Percentiles rank a stretch among this genome's conserved stretches.
These are phyloP conservation scores for Stevia rebaudiana DNA, from an alignment of 140 eudicot genomes.

Conservation along the genomic window DNA sequence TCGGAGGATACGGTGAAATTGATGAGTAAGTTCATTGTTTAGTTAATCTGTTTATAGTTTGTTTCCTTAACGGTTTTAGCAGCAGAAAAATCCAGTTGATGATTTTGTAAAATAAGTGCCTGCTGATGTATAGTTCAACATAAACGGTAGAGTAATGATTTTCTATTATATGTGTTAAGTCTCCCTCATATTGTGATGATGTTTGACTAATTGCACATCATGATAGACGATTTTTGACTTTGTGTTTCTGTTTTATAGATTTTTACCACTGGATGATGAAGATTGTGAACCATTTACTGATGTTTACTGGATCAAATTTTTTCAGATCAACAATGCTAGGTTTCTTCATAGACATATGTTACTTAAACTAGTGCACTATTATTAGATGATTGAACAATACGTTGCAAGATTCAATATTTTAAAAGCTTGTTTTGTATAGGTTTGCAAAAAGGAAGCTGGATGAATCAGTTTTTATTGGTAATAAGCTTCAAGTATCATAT, in stretches of 20 bases:
- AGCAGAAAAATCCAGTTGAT: neutral
- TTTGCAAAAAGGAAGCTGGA: constrained; percentile 94
- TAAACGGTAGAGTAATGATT: neutral
- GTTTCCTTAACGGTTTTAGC: neutral
- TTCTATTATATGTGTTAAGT: neutral
- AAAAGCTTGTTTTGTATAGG: constrained; percentile 32
- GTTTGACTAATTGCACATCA: neutral
- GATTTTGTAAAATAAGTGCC: neutral
- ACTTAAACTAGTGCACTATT: too few species aligned
- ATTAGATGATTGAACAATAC: neutral
- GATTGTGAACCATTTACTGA: constrained; percentile 87
- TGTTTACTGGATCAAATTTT: constrained; percentile 90
- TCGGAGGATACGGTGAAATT: constrained; percentile 38
- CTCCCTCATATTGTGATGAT: neutral
- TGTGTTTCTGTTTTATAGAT: constrained; percentile 37
- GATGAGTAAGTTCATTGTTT: constrained; percentile 28
- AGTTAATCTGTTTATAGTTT: neutral
- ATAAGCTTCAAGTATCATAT: constrained; percentile 70
- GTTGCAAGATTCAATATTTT: neutral
- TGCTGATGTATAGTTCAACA: neutral
- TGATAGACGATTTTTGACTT: neutral
- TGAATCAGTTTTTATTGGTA: constrained; percentile 77
- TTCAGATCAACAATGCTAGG: constrained; percentile 74
- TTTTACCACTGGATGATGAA: constrained; percentile 91
- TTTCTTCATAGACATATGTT: neutral